Conservation (phyloP, 1,139 yeast genomes). For the Diutina siamensis region DNA sequence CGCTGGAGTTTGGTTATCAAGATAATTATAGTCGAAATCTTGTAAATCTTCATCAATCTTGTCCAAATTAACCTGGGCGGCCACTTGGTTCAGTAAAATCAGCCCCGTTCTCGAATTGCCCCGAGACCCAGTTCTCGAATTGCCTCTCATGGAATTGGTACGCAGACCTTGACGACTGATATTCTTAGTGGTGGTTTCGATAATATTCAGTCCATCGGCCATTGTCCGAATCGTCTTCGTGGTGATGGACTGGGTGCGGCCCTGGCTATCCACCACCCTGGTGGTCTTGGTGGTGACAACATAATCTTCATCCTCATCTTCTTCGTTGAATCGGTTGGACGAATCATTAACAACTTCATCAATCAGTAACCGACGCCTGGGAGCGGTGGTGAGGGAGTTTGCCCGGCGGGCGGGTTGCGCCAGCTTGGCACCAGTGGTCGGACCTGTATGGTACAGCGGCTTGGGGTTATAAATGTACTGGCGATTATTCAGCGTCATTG, state of each 20-base stretch:
- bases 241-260: constrained; percentile 32
- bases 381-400: constrained; percentile 5
- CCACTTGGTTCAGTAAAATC: constrained; percentile 12
- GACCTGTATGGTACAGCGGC: constrained; percentile 29
- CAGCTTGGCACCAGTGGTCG: not conserved
- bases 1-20: constrained; percentile 7
- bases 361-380: constrained; percentile 5
- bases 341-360: constrained; percentile 6
- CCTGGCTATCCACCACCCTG: constrained; percentile 30
- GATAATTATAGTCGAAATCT: constrained; percentile 32
- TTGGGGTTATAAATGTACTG: constrained; percentile 29
- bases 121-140: not conserved
- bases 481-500: constrained; percentile 1
- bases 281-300: constrained; percentile 33
- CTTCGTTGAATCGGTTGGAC: constrained; percentile 9
- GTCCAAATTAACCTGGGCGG: constrained; percentile 16
- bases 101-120: constrained; percentile 12
- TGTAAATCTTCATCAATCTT: constrained; percentile 36
- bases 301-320: constrained; percentile 16
- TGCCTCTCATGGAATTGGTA: constrained; percentile 12
- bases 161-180: constrained; percentile 28
- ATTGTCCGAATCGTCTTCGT: constrained; percentile 30
- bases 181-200: constrained; percentile 35
- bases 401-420: not conserved
- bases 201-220: constrained; percentile 35